A percentile compares a stretch with the other conserved stretches of the same genome.
phyloP scores from a whole-genome alignment of 1,139 yeast species.

The Hanseniaspora gamundiae region DNA sequence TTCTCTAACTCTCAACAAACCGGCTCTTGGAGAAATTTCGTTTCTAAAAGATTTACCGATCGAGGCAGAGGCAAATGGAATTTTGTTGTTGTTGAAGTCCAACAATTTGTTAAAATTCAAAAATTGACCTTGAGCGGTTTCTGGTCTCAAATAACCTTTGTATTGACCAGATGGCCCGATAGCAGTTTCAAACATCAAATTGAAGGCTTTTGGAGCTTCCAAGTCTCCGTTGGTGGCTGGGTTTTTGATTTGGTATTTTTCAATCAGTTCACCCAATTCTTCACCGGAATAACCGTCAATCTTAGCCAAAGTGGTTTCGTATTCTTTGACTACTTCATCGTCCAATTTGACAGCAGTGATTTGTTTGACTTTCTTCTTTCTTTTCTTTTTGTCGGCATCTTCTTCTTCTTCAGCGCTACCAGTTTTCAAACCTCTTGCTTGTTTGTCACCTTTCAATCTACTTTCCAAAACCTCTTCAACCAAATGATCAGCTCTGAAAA shows the following conservation, averaged over 20 bases:
- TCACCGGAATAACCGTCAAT: conserved; percentile 94
- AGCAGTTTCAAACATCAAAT: conserved; percentile 97
- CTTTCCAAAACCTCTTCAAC: conserved; percentile 96
- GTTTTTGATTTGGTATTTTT: conserved; percentile 69
- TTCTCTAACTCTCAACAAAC: conserved; percentile 94
- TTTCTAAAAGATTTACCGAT: conserved; percentile 98
- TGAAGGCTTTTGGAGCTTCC: conserved; percentile 89
- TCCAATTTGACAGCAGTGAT: conserved; percentile 80
- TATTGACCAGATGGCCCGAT: conserved; percentile 97
- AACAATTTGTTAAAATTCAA: conserved; percentile 85
- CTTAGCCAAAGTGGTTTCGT: conserved; percentile 77
- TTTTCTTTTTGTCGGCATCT: conserved; percentile 62
- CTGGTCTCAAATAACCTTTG: conserved; percentile 94
- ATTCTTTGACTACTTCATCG: conserved; percentile 65
- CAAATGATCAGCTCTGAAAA: conserved; percentile 95
- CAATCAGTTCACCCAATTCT: conserved; percentile 80
- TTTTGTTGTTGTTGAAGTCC: conserved; percentile 88
- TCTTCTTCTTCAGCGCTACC: conserved; percentile 49
- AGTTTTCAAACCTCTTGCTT: conserved; percentile 69
- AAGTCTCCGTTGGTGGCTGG: conserved; percentile 81
- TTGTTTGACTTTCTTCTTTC: conserved; percentile 95
- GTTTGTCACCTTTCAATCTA: conserved; percentile 90
- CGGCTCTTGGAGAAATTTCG: conserved; percentile 97
- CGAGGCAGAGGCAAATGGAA: conserved; percentile 98
- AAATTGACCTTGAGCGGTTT: conserved; percentile 99